Evolutionary conservation across 2,329 filamentous ascomycete species (phyloP), one percentile per base, ranked within the genome.

Genomic region (Shiraia sp.): DNA sequence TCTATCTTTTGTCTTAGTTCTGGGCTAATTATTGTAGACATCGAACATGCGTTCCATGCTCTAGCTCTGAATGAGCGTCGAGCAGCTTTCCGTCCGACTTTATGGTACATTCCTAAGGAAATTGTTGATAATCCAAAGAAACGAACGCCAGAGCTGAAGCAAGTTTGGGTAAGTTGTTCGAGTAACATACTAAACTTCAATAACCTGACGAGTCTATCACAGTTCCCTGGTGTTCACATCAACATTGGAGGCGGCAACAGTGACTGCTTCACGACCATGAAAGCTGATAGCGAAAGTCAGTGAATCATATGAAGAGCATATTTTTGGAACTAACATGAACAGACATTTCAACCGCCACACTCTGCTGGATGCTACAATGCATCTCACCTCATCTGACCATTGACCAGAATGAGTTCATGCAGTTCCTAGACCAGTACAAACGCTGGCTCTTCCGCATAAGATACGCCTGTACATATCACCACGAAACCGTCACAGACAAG

Each of bases 311-410:
- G 10, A 2, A 14, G 13, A 28, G 13, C 12, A 6, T n/a, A 19
- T 1, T 22, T 27, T 36, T 6, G 19, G 8, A 22, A 32, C 44
- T 43, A 36, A 50, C 22, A 4, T 10, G 9, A 4, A 8, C 28
- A 66, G 52, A 71, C 66, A 36, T 77, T 6, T 69, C 75, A 3
- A 74, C 75, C 6, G 75, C 79, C 7, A 71, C 74, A 0, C 63
- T 80, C 2, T 75, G 74, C 2, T 81, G 78, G 78, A 81, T 81
- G 78, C 74, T 80, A 14, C 71, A 75, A 36, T 76, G 78, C 45
- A 68, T 79, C 41, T 63, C 71, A 0, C 71, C 72, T 0, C 69
- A 76, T 32, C 63, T 75, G 27, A 72, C 75, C 38, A 72, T 78
- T 41, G 70, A 76, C 45, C 55, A 64, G 4, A 57, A 66, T 7